Evolutionary conservation across 2,329 filamentous ascomycete genomes (phyloP), one percentile per base, ranked within the genome.

Genomic region (Exophiala spinifera): DNA sequence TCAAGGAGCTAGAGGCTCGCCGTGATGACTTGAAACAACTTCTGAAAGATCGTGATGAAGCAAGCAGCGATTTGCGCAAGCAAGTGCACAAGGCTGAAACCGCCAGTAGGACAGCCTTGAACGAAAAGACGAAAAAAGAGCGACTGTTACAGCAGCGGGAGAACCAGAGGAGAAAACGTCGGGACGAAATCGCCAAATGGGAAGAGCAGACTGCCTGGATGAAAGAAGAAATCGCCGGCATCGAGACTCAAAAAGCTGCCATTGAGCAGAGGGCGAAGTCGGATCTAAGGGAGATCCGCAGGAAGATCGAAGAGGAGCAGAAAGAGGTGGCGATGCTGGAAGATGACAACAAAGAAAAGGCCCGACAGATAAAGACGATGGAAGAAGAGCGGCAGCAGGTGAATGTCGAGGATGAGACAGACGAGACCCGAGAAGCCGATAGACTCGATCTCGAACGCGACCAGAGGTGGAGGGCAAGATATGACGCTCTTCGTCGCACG

Each of bases 1-100:
- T 89, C 61, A 80, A 83, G 36, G 83, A 88, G 42, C 69, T 96
- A 28, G 83, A 86, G 51, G 84, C 84, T 55, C 89, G 95, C 64
- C 87, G 89, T 56, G 89, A 95, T 61, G 81, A 86, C 47, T 84
- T 96, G 68, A 86, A 82, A 64, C 85, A 86, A 58, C 80, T 85
- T 17, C 78, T 94, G 50, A 94, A 89, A 68, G 89, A 95, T 66
- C 96, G 95, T 69, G 92, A 97, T 61, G 90, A 95, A 65, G 88
- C 86, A 47, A 96, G 90, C 46, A 85, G 89, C 42, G 90, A 91
- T 66, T 73, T 96, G 50, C 89, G 88, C 65, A 87, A 87, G 59
- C 86, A 92, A 66, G 85, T 95, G 49, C 86, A 89, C 49, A 83
- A 82, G 43, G 83, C 91, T 4, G 90, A 95, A 69, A 84, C 89